Evolutionary conservation across 148 eudicot genomes (phyloP).

Genomic region (Vaccinium corymbosum): DNA sequence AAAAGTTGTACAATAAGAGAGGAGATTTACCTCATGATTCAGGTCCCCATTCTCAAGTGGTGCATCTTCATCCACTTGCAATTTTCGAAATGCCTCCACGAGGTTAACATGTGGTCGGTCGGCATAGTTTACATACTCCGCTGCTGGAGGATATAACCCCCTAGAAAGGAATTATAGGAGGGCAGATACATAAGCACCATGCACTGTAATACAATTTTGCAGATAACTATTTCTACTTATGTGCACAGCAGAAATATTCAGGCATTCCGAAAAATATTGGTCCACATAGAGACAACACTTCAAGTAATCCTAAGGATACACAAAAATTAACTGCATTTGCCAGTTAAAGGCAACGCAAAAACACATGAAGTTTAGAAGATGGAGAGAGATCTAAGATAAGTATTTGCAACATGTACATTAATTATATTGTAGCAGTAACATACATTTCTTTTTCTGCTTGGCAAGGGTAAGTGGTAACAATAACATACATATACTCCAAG

Average conservation of each 20-base stretch:
- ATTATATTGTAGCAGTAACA: background rate
- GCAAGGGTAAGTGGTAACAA: background rate
- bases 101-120: slow-evolving; percentile 71
- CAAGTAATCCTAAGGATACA: background rate
- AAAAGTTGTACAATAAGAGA: background rate
- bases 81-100: slow-evolving; percentile 78
- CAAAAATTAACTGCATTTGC: background rate
- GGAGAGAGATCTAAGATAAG: background rate
- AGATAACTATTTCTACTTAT: background rate
- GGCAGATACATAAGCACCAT: background rate
- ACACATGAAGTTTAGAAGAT: background rate
- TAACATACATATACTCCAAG: background rate
- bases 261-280: background rate
- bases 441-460: background rate
- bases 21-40: slow-evolving; percentile 60
- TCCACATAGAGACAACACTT: background rate
- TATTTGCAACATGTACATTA: background rate
- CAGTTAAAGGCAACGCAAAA: background rate
- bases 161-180: slow-evolving; percentile 35
- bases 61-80: slow-evolving; percentile 71
- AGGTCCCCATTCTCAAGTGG: slow-evolving; percentile 80
- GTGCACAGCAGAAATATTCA: background rate
- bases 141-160: slow-evolving; percentile 70
- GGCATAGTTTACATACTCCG: slow-evolving; percentile 62
- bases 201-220: background rate